phyloP scores from a whole-genome alignment of 176 grass and related monocot genomes.

The Oryza punctata region DNA sequence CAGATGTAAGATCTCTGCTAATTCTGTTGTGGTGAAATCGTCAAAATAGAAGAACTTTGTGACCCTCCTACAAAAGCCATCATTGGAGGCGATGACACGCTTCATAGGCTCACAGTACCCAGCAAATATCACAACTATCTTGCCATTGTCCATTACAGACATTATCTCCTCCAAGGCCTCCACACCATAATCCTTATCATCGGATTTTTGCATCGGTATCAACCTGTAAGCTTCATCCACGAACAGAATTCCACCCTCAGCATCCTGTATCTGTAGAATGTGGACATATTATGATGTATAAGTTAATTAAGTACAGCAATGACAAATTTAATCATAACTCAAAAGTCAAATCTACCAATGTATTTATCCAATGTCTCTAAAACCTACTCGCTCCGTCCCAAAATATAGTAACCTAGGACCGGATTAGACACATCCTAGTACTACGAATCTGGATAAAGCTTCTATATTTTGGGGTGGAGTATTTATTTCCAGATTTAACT shows the following conservation, averaged over 20 bases:
- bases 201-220: constrained; percentile 80
- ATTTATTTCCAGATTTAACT: constrained; percentile 2
- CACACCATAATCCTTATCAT: constrained; percentile 97
- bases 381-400: too few species aligned
- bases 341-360: background rate
- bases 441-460: too few species aligned
- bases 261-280: constrained; percentile 74
- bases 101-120: constrained; percentile 95
- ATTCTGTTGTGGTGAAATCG: constrained; percentile 74
- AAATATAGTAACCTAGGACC: too few species aligned
- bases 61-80: constrained; percentile 90
- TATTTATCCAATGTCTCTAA: constrained; percentile 1
- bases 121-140: constrained; percentile 87
- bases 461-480: too few species aligned
- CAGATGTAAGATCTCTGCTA: constrained; percentile 81
- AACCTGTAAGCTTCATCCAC: constrained; percentile 98
- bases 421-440: too few species aligned
- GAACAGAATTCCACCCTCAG: constrained; percentile 90
- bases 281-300: background rate
- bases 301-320: background rate
- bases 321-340: background rate
- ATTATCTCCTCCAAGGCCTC: constrained; percentile 99
- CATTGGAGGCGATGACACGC: constrained; percentile 82
- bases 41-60: constrained; percentile 88
- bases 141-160: constrained; percentile 93